Conservation (phyloP, 73 alveolate genomes). For the Effrenium voratum region DNA sequence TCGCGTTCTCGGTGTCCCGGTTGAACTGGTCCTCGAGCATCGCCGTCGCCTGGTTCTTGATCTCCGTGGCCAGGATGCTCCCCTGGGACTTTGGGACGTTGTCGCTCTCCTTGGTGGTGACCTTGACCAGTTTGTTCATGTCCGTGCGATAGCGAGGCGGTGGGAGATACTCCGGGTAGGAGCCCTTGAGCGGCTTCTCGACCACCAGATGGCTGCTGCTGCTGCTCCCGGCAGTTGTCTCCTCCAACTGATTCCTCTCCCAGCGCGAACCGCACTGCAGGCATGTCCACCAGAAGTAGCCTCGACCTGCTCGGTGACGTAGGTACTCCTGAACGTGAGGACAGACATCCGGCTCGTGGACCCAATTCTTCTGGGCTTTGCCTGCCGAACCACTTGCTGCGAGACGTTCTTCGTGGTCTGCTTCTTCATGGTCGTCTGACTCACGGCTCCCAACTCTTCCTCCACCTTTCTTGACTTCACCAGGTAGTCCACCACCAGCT, state of each 20-base stretch:
- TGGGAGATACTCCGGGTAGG: neutral
- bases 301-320: neutral
- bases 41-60: neutral
- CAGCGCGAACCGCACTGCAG: slow-evolving; percentile 8
- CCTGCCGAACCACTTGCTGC: neutral
- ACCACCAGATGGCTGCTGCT: neutral
- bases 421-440: no score
- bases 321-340: slow-evolving; percentile 3
- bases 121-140: neutral
- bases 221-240: neutral
- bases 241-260: neutral
- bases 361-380: neutral
- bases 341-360: neutral
- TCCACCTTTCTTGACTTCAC: no score
- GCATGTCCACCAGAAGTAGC: slow-evolving; percentile 28
- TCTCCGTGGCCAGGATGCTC: neutral
- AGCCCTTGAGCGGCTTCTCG: neutral
- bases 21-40: neutral
- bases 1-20: neutral
- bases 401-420: neutral
- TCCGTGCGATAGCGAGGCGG: neutral
- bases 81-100: neutral
- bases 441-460: no score
- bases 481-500: neutral
- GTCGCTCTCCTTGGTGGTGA: neutral